Percentiles rank a stretch among this genome's conserved stretches.
Evolutionary conservation across 106 monocot genomes (phyloP).

Genomic region (Dendrobium huoshanense): DNA sequence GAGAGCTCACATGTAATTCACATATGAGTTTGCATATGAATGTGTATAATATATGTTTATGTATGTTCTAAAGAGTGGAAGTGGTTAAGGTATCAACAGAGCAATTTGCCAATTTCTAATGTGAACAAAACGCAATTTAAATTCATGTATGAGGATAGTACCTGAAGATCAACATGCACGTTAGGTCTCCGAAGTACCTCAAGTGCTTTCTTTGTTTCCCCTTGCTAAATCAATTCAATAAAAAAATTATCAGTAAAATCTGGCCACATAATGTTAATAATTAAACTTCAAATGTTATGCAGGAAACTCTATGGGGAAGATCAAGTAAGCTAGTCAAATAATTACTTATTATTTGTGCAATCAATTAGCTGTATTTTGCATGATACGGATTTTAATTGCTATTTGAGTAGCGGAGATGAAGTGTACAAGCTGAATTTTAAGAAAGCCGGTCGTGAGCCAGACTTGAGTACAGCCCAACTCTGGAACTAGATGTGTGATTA

Average conservation of each 20-base stretch:
- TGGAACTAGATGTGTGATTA: not conserved
- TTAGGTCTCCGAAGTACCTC: slow-evolving; percentile 88
- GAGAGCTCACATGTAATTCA: not conserved
- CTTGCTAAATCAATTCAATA: slow-evolving; percentile 54
- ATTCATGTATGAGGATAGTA: slow-evolving; percentile 14
- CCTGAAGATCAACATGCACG: slow-evolving; percentile 87
- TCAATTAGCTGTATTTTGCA: not conserved
- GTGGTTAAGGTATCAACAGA: not conserved
- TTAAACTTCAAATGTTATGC: not conserved
- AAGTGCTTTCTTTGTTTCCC: slow-evolving; percentile 90
- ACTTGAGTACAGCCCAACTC: not conserved
- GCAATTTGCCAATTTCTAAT: not conserved
- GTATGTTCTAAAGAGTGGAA: not conserved
- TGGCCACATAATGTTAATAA: not conserved
- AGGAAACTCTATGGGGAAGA: not conserved
- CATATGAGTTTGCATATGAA: not conserved
- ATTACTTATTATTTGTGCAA: not conserved
- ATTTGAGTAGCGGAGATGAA: not conserved
- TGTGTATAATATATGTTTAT: not conserved
- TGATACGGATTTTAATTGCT: not conserved
- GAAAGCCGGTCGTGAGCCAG: not conserved
- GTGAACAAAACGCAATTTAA: not conserved
- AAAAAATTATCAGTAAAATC: slow-evolving; percentile 4
- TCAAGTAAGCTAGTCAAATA: not conserved
- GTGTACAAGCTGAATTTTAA: not conserved